Evolutionary conservation across 1,284 basidiomycete genomes (phyloP), one percentile per base, ranked within the genome.

Genomic region (Ustilago cynodontis): DNA sequence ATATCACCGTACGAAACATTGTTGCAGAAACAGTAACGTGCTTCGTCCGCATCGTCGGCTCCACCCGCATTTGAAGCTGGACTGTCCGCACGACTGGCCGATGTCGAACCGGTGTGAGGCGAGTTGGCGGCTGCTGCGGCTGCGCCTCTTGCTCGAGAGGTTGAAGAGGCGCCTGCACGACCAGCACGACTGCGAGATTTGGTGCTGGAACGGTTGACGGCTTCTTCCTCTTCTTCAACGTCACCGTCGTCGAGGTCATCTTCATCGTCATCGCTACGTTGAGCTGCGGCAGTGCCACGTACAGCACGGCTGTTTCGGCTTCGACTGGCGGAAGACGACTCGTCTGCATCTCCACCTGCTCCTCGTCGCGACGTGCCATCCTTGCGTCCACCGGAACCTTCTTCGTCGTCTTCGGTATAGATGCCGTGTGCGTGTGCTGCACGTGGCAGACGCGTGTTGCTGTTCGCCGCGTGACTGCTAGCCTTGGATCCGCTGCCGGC

Each of bases 1-100:
- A 99, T 99, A 87, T 96, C 93, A 31, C 95, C 95, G 82, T 92
- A 95, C 83, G 93, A 94, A 63, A 92, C 89, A 26, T 92, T 89
- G 73, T 93, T 89, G 86, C 95, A 98, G 87, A 92, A 90, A 87
- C 95, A 99, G 87, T 98, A 99, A 22, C 90, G 89, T 78, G 89
- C 90, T 65, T 90, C 89, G 76, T 93, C 82, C 1, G 71, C 77
- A 49, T 82, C 82, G 37, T 83, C 79, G 50, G 70, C 70, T 28
- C 54, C 78, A 14, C 68, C 72, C 8, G 58, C 50, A 22, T 58
- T 71, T 20, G 62, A 63, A 1, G 58, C 39, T 9, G 65, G 71
- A 53, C 64, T 66, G 29, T 71, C 71, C 10, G 71, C 67, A 11
- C 70, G 63, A 26, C 67, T 68, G 2, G 64, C 76, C 10, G 67